These are phyloP conservation scores for Meyerozyma carpophila DNA, from an alignment of 1,139 yeast genomes.

Conservation along the genomic window DNA sequence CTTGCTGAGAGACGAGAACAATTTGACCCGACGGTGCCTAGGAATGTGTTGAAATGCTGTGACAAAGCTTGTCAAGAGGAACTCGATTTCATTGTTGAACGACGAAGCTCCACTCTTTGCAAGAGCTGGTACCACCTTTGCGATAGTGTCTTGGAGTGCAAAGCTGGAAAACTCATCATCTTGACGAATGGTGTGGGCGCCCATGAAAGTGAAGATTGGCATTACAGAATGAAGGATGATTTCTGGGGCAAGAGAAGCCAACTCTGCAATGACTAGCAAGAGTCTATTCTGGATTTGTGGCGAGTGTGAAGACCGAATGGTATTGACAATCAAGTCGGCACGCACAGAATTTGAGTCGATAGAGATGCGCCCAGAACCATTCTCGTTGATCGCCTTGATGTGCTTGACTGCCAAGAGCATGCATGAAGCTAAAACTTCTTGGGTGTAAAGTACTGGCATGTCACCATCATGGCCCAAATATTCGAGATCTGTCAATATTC, in stretches of 20 bases:
- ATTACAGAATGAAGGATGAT: conserved; percentile 89
- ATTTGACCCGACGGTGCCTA: conserved; percentile 85
- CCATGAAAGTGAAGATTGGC: conserved; percentile 99
- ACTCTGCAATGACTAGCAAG: conserved; percentile 75
- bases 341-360: conserved; percentile 68
- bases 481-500: conserved; percentile 76
- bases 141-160: conserved; percentile 88
- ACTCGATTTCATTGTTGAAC: conserved; percentile 65
- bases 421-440: conserved; percentile 85
- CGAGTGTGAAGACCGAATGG: conserved; percentile 81
- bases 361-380: conserved; percentile 14
- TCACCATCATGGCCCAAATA: conserved; percentile 88
- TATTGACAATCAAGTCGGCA: conserved; percentile 85
- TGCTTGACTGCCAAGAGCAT: conserved; percentile 66
- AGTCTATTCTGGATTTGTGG: conserved; percentile 94
- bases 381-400: conserved; percentile 31
- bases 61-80: conserved; percentile 79
- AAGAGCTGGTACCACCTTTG: conserved; percentile 88
- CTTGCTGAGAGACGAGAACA: conserved; percentile 71
- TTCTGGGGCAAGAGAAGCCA: conserved; percentile 88
- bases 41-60: conserved; percentile 96
- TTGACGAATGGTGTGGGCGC: conserved; percentile 93
- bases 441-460: conserved; percentile 84
- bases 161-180: conserved; percentile 93
- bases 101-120: conserved; percentile 54